These are phyloP conservation scores for Phytophthora tubulina DNA, from an alignment of 352 stramenopile species.

Conservation along the genomic window DNA sequence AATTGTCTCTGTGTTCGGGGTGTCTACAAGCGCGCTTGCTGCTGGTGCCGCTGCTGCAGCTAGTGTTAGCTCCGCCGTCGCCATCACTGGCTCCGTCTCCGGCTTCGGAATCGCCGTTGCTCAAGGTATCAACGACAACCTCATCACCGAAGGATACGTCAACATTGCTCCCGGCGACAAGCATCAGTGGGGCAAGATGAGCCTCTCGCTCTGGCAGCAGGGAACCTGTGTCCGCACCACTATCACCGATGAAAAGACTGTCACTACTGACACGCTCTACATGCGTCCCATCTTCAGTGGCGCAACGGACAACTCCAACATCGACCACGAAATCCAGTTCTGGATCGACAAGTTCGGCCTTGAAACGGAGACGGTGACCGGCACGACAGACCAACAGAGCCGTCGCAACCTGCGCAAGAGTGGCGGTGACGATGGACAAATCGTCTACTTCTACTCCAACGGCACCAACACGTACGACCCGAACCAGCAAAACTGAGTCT, in stretches of 20 bases:
- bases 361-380: constrained; percentile 14
- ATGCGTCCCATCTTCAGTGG: constrained; percentile 66
- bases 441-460: constrained; percentile 49
- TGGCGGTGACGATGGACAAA: constrained; percentile 5
- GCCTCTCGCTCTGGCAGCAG: constrained; percentile 60
- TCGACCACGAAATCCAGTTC: constrained; percentile 56
- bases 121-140: constrained; percentile 43
- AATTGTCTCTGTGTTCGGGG: constrained; percentile 43
- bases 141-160: constrained; percentile 48
- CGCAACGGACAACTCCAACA: constrained; percentile 49
- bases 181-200: constrained; percentile 54
- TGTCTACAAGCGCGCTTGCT: constrained; percentile 39
- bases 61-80: constrained; percentile 26
- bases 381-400: constrained; percentile 1
- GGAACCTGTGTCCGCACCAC: constrained; percentile 52
- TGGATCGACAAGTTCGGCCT: constrained; percentile 59
- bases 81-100: constrained; percentile 42
- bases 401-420: constrained; percentile 3
- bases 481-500: constrained; percentile 7
- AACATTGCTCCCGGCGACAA: constrained; percentile 41
- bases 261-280: constrained; percentile 53
- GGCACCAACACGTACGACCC: constrained; percentile 41
- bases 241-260: constrained; percentile 45
- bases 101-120: constrained; percentile 48
- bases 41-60: constrained; percentile 24